A percentile compares a stretch with the other conserved stretches of the same genome.
These are phyloP conservation scores for Strobilomyces echinocephalus DNA, from an alignment of 768 basidiomycete genomes.

Conservation along the genomic window DNA sequence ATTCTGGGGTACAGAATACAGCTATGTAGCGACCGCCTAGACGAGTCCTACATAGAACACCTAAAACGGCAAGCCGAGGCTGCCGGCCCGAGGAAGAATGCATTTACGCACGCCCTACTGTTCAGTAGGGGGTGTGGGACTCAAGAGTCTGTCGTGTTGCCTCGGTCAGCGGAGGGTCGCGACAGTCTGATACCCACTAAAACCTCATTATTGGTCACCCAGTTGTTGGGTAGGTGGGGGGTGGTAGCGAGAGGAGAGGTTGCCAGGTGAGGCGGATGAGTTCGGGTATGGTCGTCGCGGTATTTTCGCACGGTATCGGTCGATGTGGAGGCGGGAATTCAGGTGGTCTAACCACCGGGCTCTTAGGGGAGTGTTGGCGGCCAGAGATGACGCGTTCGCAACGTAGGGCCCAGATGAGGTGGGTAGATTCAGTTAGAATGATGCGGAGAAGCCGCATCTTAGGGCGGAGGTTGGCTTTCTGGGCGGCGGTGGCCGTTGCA, in stretches of 20 bases:
- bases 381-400: not conserved
- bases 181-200: not conserved
- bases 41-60: too few relatives aligned
- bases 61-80: not conserved
- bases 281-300: too few relatives aligned
- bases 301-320: too few relatives aligned
- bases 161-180: not conserved
- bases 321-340: too few relatives aligned
- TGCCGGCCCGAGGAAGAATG: not conserved
- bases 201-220: not conserved
- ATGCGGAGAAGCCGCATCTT: too few relatives aligned
- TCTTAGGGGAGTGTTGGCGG: not conserved
- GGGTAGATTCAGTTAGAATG: not conserved
- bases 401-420: not conserved
- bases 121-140: not conserved
- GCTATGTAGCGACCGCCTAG: not conserved
- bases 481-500: too few relatives aligned
- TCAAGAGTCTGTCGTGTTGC: not conserved
- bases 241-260: too few relatives aligned
- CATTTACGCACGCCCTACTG: not conserved
- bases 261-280: too few relatives aligned
- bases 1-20: too few relatives aligned
- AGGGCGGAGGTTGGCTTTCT: too few relatives aligned
- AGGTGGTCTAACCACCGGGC: too few relatives aligned
- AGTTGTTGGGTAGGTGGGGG: too few relatives aligned